Base-by-base conservation (phyloP, 257 asterid species). In the Nicotiana sylvestris region DNA sequence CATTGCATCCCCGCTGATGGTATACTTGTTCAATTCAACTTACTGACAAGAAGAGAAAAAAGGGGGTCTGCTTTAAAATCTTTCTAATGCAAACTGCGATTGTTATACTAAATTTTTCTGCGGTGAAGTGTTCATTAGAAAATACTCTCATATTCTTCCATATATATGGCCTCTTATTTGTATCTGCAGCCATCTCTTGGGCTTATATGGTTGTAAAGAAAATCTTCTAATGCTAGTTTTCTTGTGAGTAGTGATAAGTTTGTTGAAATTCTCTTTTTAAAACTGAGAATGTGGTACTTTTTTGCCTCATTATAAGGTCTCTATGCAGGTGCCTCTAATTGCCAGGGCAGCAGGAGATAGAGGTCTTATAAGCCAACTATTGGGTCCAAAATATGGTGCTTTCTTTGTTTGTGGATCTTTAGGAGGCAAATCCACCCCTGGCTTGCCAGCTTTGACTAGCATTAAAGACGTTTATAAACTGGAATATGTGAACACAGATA, bases 311-410 rank as follows among this genome's bases (percentile, higher is more conserved):
- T 17, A 32, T 4, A 39, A 33, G 62, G 66, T 69, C 29, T 53
- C 39, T 27, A 12, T 68, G 76, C 86, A 91, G 93, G 90, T 92
- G 6, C 97, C 94, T 6, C 74, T 91, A 33, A 89, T 91, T 66
- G 92, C 82, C 27, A 88, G 85, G 69, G 91, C 95, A 2, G 70
- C 72, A 81, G 97, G 97, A 60, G 97, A 92, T 51, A 91, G 95
- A 87, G 97, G 97, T 18, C 89, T 92, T 1, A 92, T 92, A 67
- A 87, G 95, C 90, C 97, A 92, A 84, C 87, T 92, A 58, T 55
- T 91, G 51, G 97, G 93, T 13, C 95, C 97, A 82, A 92, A 92
- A 86, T 92, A 87, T 77, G 95, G 95, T 2, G 95, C 95, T 64
- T 90, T 84, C 81, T 79, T 89, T 29, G 84, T 92, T 0, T 86